Percentiles rank a stretch among this genome's conserved stretches.
Conservation (phyloP, 139 green algal genomes). For the Picochlorum sp. region DNA sequence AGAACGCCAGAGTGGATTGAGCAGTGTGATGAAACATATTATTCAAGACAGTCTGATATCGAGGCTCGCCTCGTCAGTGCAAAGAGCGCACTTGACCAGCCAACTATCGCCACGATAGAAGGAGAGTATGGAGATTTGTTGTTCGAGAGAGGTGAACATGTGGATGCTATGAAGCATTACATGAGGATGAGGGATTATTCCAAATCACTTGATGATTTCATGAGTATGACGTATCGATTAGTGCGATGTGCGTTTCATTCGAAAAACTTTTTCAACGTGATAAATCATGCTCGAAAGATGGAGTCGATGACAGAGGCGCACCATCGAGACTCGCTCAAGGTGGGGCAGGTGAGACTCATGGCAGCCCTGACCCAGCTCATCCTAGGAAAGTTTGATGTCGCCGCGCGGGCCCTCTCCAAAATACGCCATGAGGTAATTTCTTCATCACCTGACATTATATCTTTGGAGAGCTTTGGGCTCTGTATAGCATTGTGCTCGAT, state of each 20-base stretch:
- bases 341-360: too few species aligned
- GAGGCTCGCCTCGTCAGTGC: not conserved
- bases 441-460: too few species aligned
- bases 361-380: too few species aligned
- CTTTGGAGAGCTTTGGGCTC: too few species aligned
- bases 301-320: conserved; percentile 1
- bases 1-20: not conserved
- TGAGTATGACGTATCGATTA: not conserved
- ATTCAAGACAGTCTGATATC: not conserved
- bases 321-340: too few species aligned
- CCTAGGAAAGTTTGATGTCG: too few species aligned
- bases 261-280: not conserved
- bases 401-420: too few species aligned
- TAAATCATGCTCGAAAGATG: not conserved
- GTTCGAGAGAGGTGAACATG: not conserved
- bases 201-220: not conserved
- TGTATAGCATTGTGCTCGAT: not conserved
- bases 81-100: not conserved
- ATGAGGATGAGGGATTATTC: not conserved
- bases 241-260: not conserved
- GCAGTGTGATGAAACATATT: not conserved
- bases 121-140: not conserved
- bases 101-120: not conserved
- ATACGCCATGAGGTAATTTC: too few species aligned
- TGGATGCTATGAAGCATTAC: not conserved